phyloP scores from a whole-genome alignment of 108 stramenopile genomes.

The Cylindrotheca fusiformis region DNA sequence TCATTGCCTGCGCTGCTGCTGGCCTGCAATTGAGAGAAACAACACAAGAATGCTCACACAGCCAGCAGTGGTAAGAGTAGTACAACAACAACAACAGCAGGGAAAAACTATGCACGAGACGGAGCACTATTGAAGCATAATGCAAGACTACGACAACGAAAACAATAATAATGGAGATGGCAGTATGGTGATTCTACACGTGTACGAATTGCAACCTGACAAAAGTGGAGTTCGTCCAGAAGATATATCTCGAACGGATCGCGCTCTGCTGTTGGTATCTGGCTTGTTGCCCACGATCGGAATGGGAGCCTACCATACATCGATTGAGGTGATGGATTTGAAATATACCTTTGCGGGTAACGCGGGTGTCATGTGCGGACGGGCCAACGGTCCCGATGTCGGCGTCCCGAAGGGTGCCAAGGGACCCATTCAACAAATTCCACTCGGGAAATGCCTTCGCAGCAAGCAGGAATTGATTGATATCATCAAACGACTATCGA shows the following conservation, averaged over 20 bases:
- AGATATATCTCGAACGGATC: not conserved
- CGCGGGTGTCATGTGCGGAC: not conserved
- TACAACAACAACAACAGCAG: not conserved
- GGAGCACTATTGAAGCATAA: not conserved
- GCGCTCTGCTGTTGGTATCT: constrained; percentile 10
- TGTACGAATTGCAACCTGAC: constrained; percentile 12
- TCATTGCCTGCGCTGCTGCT: too few species aligned
- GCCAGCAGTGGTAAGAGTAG: too few species aligned
- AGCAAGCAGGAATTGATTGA: constrained; percentile 2
- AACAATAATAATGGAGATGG: not conserved
- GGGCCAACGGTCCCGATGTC: not conserved
- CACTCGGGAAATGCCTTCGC: not conserved
- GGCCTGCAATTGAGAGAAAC: too few species aligned
- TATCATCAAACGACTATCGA: constrained; percentile 3
- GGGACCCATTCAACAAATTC: not conserved
- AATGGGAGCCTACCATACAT: constrained; percentile 32
- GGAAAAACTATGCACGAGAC: not conserved
- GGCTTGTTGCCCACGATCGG: constrained; percentile 24
- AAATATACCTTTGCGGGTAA: constrained; percentile 20
- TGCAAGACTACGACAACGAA: not conserved
- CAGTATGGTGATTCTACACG: constrained; percentile 7
- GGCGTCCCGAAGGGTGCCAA: not conserved
- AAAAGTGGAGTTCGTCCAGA: not conserved
- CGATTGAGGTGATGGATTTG: constrained; percentile 14
- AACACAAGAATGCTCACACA: too few species aligned